Evolutionary conservation across 129 eudicot genomes (phyloP), one percentile per base, ranked within the genome.

Genomic region (Pulicaria dysenterica): DNA sequence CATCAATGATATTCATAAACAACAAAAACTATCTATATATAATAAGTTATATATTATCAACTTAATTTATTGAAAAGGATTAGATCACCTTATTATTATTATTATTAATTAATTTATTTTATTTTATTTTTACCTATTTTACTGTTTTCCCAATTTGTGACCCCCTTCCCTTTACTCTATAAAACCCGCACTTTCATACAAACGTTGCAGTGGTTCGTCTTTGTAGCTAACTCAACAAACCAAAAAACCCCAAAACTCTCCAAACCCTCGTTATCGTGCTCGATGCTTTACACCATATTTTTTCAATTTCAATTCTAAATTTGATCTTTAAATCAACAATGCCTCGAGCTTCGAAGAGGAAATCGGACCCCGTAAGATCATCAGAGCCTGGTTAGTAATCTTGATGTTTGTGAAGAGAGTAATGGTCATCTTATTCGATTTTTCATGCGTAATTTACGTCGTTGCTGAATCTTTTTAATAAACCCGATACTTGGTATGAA

Each of bases 311-410:
- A 67, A 55, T 17, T 55, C 64, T 36, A 69, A 70, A 41, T 8
- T 44, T 17, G 5, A 15, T 44, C 64, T 7, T 10, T 3, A 7
- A 61, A 60, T 64, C 70, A 73, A 74, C 72, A 64, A 85, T 85
- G 87, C 82, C 89, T 71, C 89, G 94, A 11, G 85, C 79, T 17
- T 80, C 89, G 14, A 87, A 87, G 80, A 61, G 89, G 72, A 87
- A 87, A 74, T 73, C 85, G 19, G 85, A 84, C 47, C 38, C 83
- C 48, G 77, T 79, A 49, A 80, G 73, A 82, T 82, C 83, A 14
- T 38, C 76, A 6, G 85, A 84, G 37, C 57, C 85, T 37, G 62
- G 78, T 74, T 40, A 77, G 81, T 69, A 8, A 8, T 77, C 59
- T 38, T 3, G 31, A 44, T 46, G 12, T 6, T 46, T 16, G 1